These are phyloP conservation scores for Trametes maxima DNA, from an alignment of 768 basidiomycete genomes.

Conservation along the genomic window DNA sequence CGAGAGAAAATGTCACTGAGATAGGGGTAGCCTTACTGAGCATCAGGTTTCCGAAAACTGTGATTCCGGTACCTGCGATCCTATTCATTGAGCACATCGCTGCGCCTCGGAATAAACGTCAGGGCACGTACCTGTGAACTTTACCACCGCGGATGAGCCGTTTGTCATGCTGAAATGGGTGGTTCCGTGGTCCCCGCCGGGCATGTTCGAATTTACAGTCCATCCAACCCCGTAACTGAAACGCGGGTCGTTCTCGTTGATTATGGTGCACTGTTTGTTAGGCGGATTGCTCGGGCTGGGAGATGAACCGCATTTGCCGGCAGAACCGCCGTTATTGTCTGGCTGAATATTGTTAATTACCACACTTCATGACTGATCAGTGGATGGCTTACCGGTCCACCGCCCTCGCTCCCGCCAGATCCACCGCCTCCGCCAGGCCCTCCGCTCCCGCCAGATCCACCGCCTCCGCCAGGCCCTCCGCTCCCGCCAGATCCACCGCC, in stretches of 20 bases:
- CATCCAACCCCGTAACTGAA: slow-evolving; percentile 5
- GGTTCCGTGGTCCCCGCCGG: background rate
- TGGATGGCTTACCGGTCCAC: no score
- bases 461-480: background rate
- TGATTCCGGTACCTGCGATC: slow-evolving; percentile 47
- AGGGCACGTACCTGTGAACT: slow-evolving; percentile 1
- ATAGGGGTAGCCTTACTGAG: slow-evolving; percentile 37
- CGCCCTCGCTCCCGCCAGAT: background rate
- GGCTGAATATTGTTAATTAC: background rate
- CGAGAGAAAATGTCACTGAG: slow-evolving; percentile 46
- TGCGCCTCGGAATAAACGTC: background rate
- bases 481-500: background rate
- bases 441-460: background rate
- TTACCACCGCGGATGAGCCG: background rate
- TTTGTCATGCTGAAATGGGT: background rate
- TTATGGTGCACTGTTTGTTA: background rate
- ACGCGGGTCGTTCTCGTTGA: slow-evolving; percentile 13
- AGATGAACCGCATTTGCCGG: background rate
- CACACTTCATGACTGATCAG: background rate
- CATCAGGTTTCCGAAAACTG: slow-evolving; percentile 49
- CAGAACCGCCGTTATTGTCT: background rate
- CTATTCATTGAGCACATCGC: background rate
- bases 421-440: background rate
- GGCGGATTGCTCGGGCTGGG: background rate
- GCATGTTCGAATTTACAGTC: background rate